Conservation (phyloP, 148 eudicot genomes). For the Tetragonia tetragonoides region DNA sequence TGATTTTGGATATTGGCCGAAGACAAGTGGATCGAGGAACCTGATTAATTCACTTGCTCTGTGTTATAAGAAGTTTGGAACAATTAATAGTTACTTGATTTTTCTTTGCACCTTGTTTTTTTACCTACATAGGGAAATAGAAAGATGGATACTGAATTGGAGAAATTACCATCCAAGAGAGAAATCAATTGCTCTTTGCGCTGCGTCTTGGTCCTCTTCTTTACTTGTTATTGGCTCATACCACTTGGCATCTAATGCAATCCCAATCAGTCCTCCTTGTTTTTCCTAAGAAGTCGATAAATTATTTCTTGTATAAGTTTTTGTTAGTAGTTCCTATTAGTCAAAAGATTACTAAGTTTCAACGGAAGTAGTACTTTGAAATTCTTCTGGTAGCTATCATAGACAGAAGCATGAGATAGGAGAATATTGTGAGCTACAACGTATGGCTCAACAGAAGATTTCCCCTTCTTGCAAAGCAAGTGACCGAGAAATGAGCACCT, state of each 20-base stretch:
- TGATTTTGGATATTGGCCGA: constrained; percentile 78
- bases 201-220: constrained; percentile 77
- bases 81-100: not conserved
- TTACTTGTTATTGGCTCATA: constrained; percentile 67
- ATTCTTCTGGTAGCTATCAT: constrained; percentile 52
- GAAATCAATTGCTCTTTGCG: constrained; percentile 82
- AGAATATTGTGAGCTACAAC: constrained; percentile 87
- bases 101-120: not conserved
- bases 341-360: too few relatives aligned
- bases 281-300: constrained; percentile 36
- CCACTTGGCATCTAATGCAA: constrained; percentile 87
- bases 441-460: constrained; percentile 80
- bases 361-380: constrained; percentile 58
- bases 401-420: constrained; percentile 75
- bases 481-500: constrained; percentile 85
- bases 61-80: constrained; percentile 20
- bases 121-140: not conserved
- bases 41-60: constrained; percentile 40
- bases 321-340: too few relatives aligned
- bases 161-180: constrained; percentile 70
- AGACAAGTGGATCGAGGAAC: constrained; percentile 90
- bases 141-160: too few relatives aligned
- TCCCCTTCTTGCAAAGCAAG: constrained; percentile 64
- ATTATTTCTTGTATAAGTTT: too few relatives aligned
- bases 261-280: constrained; percentile 80